Base-by-base conservation (phyloP, 441 rosid genomes). In the Adansonia grandidieri region DNA sequence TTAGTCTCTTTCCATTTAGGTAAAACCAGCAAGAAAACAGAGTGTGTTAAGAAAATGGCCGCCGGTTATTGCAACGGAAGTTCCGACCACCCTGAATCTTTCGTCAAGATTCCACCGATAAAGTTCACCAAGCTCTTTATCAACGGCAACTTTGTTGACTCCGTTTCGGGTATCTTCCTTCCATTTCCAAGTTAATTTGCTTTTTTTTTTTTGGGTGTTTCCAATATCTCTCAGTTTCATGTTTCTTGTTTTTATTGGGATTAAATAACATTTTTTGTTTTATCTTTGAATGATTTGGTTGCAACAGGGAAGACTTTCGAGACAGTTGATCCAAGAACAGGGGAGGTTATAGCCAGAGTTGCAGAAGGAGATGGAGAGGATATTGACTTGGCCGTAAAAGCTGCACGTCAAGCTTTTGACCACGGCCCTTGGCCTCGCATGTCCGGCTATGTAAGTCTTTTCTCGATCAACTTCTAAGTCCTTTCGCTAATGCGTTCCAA, bases 401-500 rank as follows among this genome's bases (percentile, higher is more conserved):
- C 96, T 19, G 98, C 98, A 3, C 98, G 97, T 42, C 79, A 82
- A 3, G 97, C 98, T 32, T 93, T 95, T 56, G 97, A 95, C 53
- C 63, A 85, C 60, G 98, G 98, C 6, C 95, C 94, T 5, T 93
- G 98, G 98, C 96, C 98, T 8, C 96, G 98, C 77, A 60, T 92
- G 73, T 53, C 92, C 42, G 97, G 97, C 68, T 73, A 54, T 48
- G 97, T 91, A 84, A 13, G 97, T 79, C 10, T 45, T 5, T 48
- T 28, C 28, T 19, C 22, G 2, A n/a, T 9, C 13, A 11, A 19
- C 13, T 2, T 19, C 9, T 54, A 8, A n/a, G 14, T 50, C n/a
- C 10, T 24, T 24, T 24, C 28, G 28, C 28, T 24, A 24, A 24
- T 24, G 28, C 28, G 28, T 24, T 24, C 28, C 28, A 24, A n/a